Conservation (phyloP, 2,329 filamentous ascomycete species). For the Aureobasidium subglaciale region DNA sequence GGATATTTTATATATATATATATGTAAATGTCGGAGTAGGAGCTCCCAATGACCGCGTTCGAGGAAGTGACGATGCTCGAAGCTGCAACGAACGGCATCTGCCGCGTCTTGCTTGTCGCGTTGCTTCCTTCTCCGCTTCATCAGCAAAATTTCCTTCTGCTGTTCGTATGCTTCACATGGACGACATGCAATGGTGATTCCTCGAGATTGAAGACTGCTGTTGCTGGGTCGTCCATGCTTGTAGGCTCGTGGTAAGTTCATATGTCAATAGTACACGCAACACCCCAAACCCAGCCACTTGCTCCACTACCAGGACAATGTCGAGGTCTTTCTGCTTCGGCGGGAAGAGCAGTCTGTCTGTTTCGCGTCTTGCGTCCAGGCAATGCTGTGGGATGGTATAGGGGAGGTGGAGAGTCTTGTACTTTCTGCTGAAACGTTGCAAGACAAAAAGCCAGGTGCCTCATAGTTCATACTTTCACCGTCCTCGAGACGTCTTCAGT, state of each 20-base stretch:
- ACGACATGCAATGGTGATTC: neutral
- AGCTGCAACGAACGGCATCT: constrained; percentile 1
- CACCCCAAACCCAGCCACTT: constrained; percentile 16
- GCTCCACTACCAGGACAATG: constrained; percentile 1
- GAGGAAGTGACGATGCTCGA: constrained; percentile 7
- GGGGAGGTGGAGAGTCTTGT: constrained; percentile 5
- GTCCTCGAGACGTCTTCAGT: constrained; percentile 13
- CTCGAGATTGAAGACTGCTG: neutral
- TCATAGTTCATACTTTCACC: constrained; percentile 17
- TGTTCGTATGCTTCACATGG: constrained; percentile 3
- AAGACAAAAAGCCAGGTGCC: constrained; percentile 13
- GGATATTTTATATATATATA: neutral
- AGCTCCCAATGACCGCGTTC: constrained; percentile 5
- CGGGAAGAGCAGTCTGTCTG: constrained; percentile 15
- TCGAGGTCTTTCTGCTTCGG: constrained; percentile 13
- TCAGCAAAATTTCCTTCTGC: constrained; percentile 11
- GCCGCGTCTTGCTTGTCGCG: neutral
- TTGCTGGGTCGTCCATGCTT: neutral
- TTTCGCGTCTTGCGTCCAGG: constrained; percentile 17
- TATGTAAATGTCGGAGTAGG: neutral
- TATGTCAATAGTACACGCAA: neutral
- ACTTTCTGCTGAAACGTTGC: constrained; percentile 14
- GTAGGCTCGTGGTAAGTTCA: neutral
- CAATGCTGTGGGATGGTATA: constrained; percentile 16
- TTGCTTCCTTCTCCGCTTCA: constrained; percentile 8